Evolutionary conservation across 2,329 filamentous ascomycete species (phyloP), one percentile per base, ranked within the genome.

Genomic region (Monilinia fructigena): DNA sequence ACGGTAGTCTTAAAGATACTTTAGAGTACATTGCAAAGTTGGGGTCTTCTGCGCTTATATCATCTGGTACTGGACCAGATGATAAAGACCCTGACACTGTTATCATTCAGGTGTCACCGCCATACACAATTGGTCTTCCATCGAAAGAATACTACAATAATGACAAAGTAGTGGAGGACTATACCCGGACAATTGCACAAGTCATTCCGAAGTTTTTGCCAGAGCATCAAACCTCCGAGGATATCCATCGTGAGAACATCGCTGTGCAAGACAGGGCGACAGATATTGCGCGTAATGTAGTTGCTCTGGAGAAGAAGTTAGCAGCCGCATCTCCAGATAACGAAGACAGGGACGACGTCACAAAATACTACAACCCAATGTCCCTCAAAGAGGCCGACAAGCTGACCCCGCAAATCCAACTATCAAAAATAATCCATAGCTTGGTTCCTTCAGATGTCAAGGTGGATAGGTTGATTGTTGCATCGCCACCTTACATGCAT

Each of bases 281-380:
- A 35, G 60, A 71, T 8, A 68, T 67, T 55, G 72, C 74, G 5
- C 72, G 80, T 68, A 76, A 80, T 60, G 76, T 86, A 52, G 79
- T 87, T n/a, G 77, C 82, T 2, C 80, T 90, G 26, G 87, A 89
- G 74, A 85, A 83, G 73, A 85, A 84, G 70, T 81, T 90, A 60
- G 87, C 87, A 4, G 78, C 81, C 60, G 81, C 83, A 47, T 85
- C 85, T 5, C 85, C 86, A 4, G 82, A 83, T 68, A 81, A 83
- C 1, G 82, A 86, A 74, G 83, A 86, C 65, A 80, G 81, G 23
- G 79, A 86, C 67, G 86, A 89, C 75, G 84, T 89, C 55, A 88
- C 85, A 78, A 85, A 89, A 78, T 86, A 84, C 70, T 90, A 90
- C 76, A 90, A 89, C 72, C 86, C 86, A 1, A 83, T 83, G 75